Evolutionary conservation across 768 basidiomycete species (phyloP), one percentile per base, ranked within the genome.

Genomic region (Gymnopilus dilepis): DNA sequence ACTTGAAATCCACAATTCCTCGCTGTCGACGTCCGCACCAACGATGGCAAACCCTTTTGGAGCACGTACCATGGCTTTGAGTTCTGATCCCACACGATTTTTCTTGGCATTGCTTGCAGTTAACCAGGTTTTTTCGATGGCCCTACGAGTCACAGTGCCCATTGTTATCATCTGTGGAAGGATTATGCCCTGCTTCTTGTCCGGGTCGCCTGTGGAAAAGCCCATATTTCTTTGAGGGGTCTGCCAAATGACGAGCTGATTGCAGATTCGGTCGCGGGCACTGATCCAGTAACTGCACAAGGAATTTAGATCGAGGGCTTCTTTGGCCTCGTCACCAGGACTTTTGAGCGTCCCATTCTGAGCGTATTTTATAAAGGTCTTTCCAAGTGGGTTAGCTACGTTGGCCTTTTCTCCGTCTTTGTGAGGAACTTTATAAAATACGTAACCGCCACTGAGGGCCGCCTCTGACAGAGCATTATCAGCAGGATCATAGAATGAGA

Each of bases 241-340:
- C 67, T 94, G 87, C 88, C 93, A 97, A 2, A 97, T 86, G 15
- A 97, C 95, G 84, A 93, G 88, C 78, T 99, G 97, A 67, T 94
- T 92, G 71, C 89, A 71, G 67, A 99, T 91, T 22, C 97, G 86
- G 71, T 99, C 96, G 12, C 96, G 79, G 0, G 94, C 91, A 67
- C 92, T 93, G 72, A 97, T 94, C 97, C 97, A 99, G 74, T 99
- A 99, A 70, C 91, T 93, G 78, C 97, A 98, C 66, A 94, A 88
- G 0, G 93, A 91, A 68, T 94, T 97, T 84, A 99, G 86, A 58
- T 95, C 89, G 55, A 98, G 78, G 1, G 96, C 95, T 60, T 91
- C 90, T 67, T 84, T 84, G 3, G 96, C 94, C 64, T 90, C 90
- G 53, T 85, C 84, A 2, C 87, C 89, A 0, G 91, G 91, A 67